phyloP scores from a whole-genome alignment of 2,329 filamentous ascomycete genomes.

The Clonostachys solani region DNA sequence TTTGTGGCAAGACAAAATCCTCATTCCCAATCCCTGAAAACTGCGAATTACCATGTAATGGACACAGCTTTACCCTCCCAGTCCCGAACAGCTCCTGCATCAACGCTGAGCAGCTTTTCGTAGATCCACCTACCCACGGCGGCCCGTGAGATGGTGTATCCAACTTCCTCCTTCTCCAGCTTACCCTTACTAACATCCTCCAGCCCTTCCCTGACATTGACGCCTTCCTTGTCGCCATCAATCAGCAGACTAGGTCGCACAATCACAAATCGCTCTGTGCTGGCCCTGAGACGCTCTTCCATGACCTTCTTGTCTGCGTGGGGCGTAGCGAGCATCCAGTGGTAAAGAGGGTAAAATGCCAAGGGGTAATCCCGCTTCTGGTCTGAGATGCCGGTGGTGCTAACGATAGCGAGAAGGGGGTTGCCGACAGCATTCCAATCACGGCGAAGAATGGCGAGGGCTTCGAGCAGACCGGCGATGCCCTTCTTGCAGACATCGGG shows the following conservation, averaged over 20 bases:
- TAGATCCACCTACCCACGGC: constrained; percentile 37
- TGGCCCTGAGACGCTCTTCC: constrained; percentile 21
- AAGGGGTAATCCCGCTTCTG: constrained; percentile 29
- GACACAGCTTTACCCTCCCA: constrained; percentile 3
- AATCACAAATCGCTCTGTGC: constrained; percentile 17
- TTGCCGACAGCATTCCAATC: constrained; percentile 6
- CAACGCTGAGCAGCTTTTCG: constrained; percentile 22
- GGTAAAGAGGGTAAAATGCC: constrained; percentile 29
- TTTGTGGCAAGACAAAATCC: too few relatives aligned
- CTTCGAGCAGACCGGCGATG: constrained; percentile 23
- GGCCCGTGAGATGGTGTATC: constrained; percentile 32
- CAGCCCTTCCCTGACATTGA: constrained; percentile 18
- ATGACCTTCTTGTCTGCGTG: constrained; percentile 38
- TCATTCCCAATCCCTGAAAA: too few relatives aligned
- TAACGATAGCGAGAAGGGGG: constrained; percentile 29
- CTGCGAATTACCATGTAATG: neutral
- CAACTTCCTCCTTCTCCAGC: constrained; percentile 26
- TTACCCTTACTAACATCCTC: constrained; percentile 21
- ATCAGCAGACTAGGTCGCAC: constrained; percentile 22
- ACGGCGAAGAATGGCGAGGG: constrained; percentile 16
- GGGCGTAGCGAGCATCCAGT: constrained; percentile 24
- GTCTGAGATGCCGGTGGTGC: constrained; percentile 33
- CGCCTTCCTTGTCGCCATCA: constrained; percentile 11
- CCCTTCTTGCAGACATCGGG: constrained; percentile 33
- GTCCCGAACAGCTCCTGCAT: neutral